A percentile compares a stretch with the other conserved stretches of the same genome.
Evolutionary conservation across 306 rosid genomes (phyloP).

Genomic region (Geum urbanum): DNA sequence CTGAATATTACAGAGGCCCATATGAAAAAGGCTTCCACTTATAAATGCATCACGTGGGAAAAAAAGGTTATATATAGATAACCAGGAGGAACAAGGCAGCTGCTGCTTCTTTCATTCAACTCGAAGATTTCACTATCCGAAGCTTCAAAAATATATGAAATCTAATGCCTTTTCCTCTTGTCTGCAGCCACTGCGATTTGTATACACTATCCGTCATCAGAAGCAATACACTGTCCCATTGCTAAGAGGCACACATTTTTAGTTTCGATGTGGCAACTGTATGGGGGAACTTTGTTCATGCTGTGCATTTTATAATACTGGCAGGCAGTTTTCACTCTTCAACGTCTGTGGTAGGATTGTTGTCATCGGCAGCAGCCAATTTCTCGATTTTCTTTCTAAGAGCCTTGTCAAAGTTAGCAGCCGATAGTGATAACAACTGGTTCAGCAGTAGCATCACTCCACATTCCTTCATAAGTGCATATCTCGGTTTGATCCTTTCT

Average conservation of each 20-base stretch:
- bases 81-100: neutral
- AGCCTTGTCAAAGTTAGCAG: conserved; percentile 39
- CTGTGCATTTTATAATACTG: conserved; percentile 12
- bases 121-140: conserved; percentile 6
- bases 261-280: conserved; percentile 5
- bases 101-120: neutral
- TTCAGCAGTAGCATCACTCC: conserved; percentile 63
- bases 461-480: conserved; percentile 48
- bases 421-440: conserved; percentile 68
- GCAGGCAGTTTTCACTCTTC: conserved; percentile 18
- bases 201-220: neutral
- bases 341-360: conserved; percentile 3
- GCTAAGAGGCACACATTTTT: conserved; percentile 14
- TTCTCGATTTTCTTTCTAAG: conserved; percentile 59
- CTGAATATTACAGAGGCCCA: neutral
- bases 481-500: conserved; percentile 80
- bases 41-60: neutral
- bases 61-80: neutral
- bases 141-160: neutral
- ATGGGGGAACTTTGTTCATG: conserved; percentile 1
- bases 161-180: neutral
- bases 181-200: neutral
- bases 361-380: conserved; percentile 25
- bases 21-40: neutral
- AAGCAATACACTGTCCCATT: neutral